Conservation (phyloP, 2,329 filamentous ascomycete genomes). For the Calonectria pseudoreteaudii region DNA sequence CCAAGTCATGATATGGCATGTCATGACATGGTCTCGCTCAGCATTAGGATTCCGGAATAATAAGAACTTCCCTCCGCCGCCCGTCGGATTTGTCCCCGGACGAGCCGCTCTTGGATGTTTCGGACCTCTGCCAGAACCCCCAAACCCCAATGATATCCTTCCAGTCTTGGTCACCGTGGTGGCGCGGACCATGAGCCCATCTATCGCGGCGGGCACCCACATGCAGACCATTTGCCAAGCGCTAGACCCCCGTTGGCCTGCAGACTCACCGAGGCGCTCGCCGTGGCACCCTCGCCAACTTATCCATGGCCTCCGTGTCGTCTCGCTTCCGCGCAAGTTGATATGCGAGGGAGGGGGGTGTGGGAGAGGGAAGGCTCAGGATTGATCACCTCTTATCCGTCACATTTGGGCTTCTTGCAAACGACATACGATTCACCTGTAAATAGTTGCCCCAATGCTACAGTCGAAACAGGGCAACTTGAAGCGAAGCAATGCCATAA, state of each 20-base stretch:
- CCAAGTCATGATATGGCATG: conserved; percentile 31
- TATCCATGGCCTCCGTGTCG: conserved; percentile 24
- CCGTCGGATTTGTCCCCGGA: conserved; percentile 34
- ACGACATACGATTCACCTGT: conserved; percentile 36
- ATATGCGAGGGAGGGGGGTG: conserved; percentile 19
- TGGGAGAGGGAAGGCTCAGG: conserved; percentile 14
- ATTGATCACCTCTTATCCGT: conserved; percentile 26
- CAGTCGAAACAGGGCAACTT: conserved; percentile 21
- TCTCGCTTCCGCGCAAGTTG: conserved; percentile 33
- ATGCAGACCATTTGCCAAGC: conserved; percentile 30
- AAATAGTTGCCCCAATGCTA: conserved; percentile 12
- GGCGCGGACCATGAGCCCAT: conserved; percentile 38
- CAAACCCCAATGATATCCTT: conserved; percentile 9
- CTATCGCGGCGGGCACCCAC: conserved; percentile 27
- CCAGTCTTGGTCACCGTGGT: conserved; percentile 33
- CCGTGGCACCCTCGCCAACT: conserved; percentile 19
- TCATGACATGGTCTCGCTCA: conserved; percentile 27
- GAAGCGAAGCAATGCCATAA: conserved; percentile 12
- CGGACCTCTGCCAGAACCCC: conserved; percentile 1
- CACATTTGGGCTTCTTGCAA: conserved; percentile 17
- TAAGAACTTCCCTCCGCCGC: conserved; percentile 26
- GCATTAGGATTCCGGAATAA: conserved; percentile 33
- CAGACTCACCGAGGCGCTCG: conserved; percentile 42
- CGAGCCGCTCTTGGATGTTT: conserved; percentile 20
- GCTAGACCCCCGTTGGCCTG: conserved; percentile 26